phyloP scores from a whole-genome alignment of 805 yeast species.

The Candida caryicola region DNA sequence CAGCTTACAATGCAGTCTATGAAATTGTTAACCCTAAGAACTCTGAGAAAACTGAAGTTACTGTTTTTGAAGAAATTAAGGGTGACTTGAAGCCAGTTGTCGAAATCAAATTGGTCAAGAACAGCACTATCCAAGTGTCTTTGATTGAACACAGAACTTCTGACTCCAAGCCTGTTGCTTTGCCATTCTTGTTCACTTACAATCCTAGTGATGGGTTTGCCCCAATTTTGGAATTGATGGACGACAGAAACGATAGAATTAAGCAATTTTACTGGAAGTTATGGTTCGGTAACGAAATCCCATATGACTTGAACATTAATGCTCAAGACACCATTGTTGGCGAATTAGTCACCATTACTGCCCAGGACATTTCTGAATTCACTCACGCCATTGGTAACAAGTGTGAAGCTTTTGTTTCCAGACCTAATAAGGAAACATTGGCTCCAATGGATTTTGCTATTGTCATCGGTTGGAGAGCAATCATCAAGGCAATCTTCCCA shows the following conservation, averaged over 20 bases:
- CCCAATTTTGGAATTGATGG: slow-evolving; percentile 87
- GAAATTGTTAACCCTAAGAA: slow-evolving; percentile 53
- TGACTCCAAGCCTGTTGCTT: slow-evolving; percentile 67
- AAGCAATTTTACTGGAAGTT: slow-evolving; percentile 96
- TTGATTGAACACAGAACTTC: slow-evolving; percentile 88
- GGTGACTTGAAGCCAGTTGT: slow-evolving; percentile 70
- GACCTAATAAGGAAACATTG: slow-evolving; percentile 76
- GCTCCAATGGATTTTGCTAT: slow-evolving; percentile 99
- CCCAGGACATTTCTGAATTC: slow-evolving; percentile 81
- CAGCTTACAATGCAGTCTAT: slow-evolving; percentile 57
- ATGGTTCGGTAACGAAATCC: slow-evolving; percentile 74
- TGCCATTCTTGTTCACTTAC: slow-evolving; percentile 76
- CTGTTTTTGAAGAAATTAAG: slow-evolving; percentile 67
- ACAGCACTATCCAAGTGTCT: slow-evolving; percentile 58
- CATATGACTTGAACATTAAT: slow-evolving; percentile 68
- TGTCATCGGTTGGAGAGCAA: slow-evolving; percentile 97
- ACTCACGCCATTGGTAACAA: slow-evolving; percentile 97
- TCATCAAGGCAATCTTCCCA: slow-evolving; percentile 98
- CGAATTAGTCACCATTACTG: slow-evolving; percentile 62
- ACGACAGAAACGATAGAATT: slow-evolving; percentile 87
- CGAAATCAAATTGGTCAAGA: slow-evolving; percentile 50
- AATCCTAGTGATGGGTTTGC: slow-evolving; percentile 90
- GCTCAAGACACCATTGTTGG: slow-evolving; percentile 72
- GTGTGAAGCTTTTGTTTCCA: slow-evolving; percentile 90
- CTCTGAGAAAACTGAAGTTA: slow-evolving; percentile 55